phyloP scores from a whole-genome alignment of 768 basidiomycete genomes.

The Auriscalpium microsporum region DNA sequence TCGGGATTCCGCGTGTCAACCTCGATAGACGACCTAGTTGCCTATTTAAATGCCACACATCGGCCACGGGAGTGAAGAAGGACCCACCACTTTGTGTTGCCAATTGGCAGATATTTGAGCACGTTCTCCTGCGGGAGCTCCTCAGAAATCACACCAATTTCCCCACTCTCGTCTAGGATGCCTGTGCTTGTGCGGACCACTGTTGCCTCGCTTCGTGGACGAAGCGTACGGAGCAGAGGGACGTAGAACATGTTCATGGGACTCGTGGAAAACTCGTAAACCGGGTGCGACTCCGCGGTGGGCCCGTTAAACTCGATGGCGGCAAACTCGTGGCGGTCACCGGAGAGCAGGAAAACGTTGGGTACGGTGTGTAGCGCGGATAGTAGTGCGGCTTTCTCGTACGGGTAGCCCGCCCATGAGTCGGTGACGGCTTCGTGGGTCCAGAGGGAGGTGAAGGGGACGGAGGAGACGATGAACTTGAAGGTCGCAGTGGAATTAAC shows the following conservation, averaged over 20 bases:
- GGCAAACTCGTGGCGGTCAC: slow-evolving; percentile 77
- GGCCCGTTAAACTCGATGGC: slow-evolving; percentile 49
- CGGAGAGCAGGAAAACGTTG: slow-evolving; percentile 61
- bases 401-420: slow-evolving; percentile 59
- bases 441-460: slow-evolving; percentile 73
- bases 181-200: slow-evolving; percentile 27
- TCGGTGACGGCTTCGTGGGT: slow-evolving; percentile 50
- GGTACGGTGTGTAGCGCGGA: slow-evolving; percentile 54
- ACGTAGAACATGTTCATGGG: slow-evolving; percentile 67
- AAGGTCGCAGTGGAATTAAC: slow-evolving; percentile 66
- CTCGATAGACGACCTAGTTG: slow-evolving; percentile 53
- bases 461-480: slow-evolving; percentile 70
- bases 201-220: slow-evolving; percentile 33
- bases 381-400: slow-evolving; percentile 53
- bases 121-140: slow-evolving; percentile 47
- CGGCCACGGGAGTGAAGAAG: neutral
- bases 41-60: neutral
- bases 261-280: slow-evolving; percentile 60
- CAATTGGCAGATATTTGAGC: slow-evolving; percentile 50
- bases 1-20: slow-evolving; percentile 51
- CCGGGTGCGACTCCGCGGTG: slow-evolving; percentile 28
- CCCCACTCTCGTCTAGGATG: slow-evolving; percentile 17
- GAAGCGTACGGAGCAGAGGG: slow-evolving; percentile 49
- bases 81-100: slow-evolving; percentile 59
- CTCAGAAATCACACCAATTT: slow-evolving; percentile 20